Percentiles rank a stretch among this genome's conserved stretches.
Conservation (phyloP, 2,329 filamentous ascomycete species). For the Colletotrichum camelliae region DNA sequence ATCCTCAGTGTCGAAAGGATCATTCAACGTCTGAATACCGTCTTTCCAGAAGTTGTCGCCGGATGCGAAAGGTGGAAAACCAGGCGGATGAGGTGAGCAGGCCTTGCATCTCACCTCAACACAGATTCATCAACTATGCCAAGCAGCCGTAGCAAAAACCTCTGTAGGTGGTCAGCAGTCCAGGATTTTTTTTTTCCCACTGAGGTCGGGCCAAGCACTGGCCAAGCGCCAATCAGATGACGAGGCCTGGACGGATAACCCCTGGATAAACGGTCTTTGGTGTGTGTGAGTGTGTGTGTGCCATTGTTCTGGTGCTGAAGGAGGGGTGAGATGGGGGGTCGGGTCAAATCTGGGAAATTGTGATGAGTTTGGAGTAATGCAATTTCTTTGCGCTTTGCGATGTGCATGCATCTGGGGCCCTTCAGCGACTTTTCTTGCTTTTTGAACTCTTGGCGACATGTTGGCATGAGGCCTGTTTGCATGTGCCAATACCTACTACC, state of each 20-base stretch:
- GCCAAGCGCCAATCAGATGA: constrained; percentile 18
- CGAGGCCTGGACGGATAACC: background rate
- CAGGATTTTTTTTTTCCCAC: background rate
- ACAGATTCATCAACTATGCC: background rate
- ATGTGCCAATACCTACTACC: background rate
- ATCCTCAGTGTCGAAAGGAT: background rate
- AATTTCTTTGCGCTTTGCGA: constrained; percentile 8
- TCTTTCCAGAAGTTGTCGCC: background rate
- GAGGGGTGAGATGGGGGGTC: background rate
- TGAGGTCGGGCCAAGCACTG: background rate
- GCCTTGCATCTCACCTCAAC: background rate
- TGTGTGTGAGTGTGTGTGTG: background rate
- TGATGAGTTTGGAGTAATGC: background rate
- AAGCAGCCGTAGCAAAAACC: background rate
- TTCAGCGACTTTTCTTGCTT: background rate
- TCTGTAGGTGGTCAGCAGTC: background rate
- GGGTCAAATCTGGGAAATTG: background rate
- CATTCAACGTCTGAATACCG: background rate
- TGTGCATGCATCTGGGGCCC: background rate
- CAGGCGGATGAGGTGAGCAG: background rate
- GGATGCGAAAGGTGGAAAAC: background rate
- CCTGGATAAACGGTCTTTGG: background rate
- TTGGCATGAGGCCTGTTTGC: background rate
- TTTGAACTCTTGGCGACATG: background rate
- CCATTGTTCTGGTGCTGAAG: background rate